Base-by-base conservation (phyloP, 306 rosid species). In the Delonix regia region DNA sequence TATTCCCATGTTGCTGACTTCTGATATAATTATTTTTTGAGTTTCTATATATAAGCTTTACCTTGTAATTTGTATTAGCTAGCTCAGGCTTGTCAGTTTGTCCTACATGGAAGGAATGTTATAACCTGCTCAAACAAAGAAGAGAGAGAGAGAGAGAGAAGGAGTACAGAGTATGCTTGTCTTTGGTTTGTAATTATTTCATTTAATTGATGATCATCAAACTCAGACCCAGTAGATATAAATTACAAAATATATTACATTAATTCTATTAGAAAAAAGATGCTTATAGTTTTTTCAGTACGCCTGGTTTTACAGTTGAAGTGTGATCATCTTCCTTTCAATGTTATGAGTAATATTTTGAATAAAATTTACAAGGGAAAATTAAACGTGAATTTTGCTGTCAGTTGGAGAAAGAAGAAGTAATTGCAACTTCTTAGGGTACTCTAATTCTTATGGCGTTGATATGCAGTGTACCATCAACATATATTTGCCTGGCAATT, bases 101-200 rank as follows among this genome's bases (percentile, higher is more conserved):
- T 52, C 59, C 7, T 52, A n/a, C 11, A 6, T 18, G 24, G 24
- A 52, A 52, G 25, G 59, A 19, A 47, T 13, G 52, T 65, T 52
- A 16, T 51, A 53, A n/a, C 36, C 59, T 53, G 76, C 60, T 79
- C 33, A 49, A 42, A 62, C 61, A 77, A 77, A 33, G 62, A 34
- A 63, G 74, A 55, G 9, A 8, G 62, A 22, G 12, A 10, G n/a
- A 41, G 67, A 59, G 53, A 22, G 21, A 71, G 5, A 70, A 12
- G 34, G 16, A 18, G 36, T 52, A 60, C 33, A 55, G 18, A 30
- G 21, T 67, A 56, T 74, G 10, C 62, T 22, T 69, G 75, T 25
- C 49, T 49, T 52, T 51, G 38, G 48, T 44, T 73, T 39, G 24
- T 34, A 52, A 71, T 74, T 69, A 16, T 44, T 62, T 30, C 42